A percentile compares a stretch with the other conserved stretches of the same genome.
phyloP scores from a whole-genome alignment of 1,284 basidiomycete genomes.

The Singerocomus inundabilis region DNA sequence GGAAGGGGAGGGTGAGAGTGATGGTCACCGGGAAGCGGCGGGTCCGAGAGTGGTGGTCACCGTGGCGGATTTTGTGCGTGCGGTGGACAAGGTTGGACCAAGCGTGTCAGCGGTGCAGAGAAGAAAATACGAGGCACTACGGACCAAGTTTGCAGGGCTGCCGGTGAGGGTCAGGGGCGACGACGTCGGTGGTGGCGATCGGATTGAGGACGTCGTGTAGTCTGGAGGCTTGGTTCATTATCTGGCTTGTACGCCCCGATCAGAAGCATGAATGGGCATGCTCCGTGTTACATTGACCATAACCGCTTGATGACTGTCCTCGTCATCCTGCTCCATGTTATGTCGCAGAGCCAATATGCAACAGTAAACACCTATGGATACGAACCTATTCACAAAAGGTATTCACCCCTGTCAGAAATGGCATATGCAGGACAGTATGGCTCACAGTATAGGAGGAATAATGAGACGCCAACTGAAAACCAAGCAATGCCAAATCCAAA shows the following conservation, averaged over 20 bases:
- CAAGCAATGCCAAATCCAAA: too few relatives aligned
- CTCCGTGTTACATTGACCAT: not conserved
- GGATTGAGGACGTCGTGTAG: slow-evolving; percentile 16
- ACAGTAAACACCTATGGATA: too few relatives aligned
- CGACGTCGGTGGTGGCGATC: not conserved
- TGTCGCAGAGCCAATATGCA: too few relatives aligned
- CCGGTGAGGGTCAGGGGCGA: slow-evolving; percentile 41
- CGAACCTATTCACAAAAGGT: too few relatives aligned
- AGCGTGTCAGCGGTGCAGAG: slow-evolving; percentile 84
- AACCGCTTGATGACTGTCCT: too few relatives aligned
- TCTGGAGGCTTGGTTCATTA: not conserved
- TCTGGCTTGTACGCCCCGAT: too few relatives aligned
- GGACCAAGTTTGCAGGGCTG: slow-evolving; percentile 78
- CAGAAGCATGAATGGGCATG: too few relatives aligned
- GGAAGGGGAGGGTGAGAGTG: not conserved
- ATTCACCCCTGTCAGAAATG: too few relatives aligned
- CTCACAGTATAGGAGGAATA: too few relatives aligned
- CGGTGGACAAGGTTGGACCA: slow-evolving; percentile 82
- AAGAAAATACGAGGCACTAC: slow-evolving; percentile 76
- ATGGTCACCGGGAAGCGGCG: slow-evolving; percentile 17
- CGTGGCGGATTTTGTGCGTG: slow-evolving; percentile 69
- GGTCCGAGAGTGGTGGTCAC: slow-evolving; percentile 46
- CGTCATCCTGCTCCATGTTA: too few relatives aligned
- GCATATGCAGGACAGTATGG: too few relatives aligned
- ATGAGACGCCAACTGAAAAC: too few relatives aligned